Base-by-base conservation (phyloP, 164 flowering plant species). In the Nymphaea thermarum region DNA sequence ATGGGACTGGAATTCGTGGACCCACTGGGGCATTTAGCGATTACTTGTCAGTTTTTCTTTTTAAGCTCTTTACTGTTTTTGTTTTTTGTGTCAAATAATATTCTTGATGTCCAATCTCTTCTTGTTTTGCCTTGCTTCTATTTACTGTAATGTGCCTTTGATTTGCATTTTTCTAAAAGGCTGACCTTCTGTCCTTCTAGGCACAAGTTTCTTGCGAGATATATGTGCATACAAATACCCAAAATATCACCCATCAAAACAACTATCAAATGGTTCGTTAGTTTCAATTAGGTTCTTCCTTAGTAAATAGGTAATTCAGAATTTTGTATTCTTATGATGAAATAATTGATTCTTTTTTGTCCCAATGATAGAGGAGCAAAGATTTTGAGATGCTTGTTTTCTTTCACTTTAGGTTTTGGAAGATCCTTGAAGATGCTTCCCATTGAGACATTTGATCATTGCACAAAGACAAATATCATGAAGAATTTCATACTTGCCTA, bases 151-250 rank as follows among this genome's bases (percentile, higher is more conserved):
- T 51, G 8, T 10, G 14, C 57, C 57, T 0, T 51, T 51, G 8
- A 51, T 8, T 15, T 8, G 57, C 36, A 25, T 25, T 25, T 25
- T 25, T 25, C 36, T 25, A 25, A 25, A 25, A 25, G 36, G 1
- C 36, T 25, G 36, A 25, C 36, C 36, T 65, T 66, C 2, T 12
- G 64, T 12, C 57, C 72, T 17, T 25, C 65, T 81, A 87, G 93
- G 85, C 77, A 65, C 79, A 60, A 76, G 73, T 86, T 62, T 80
- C 82, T 6, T 85, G 91, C 62, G 86, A 82, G 66, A 67, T 85
- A 63, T 42, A 64, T 70, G 80, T 87, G 17, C 75, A 76, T 68
- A 79, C 77, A 55, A 69, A 47, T 25, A 81, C 77, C 44, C 82
- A 85, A 72, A 80, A 82, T 55, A 76, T 85, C 41, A 47, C 44